Conservation (phyloP, 2,329 filamentous ascomycete genomes). For the Emmonsiellopsis sp. region DNA sequence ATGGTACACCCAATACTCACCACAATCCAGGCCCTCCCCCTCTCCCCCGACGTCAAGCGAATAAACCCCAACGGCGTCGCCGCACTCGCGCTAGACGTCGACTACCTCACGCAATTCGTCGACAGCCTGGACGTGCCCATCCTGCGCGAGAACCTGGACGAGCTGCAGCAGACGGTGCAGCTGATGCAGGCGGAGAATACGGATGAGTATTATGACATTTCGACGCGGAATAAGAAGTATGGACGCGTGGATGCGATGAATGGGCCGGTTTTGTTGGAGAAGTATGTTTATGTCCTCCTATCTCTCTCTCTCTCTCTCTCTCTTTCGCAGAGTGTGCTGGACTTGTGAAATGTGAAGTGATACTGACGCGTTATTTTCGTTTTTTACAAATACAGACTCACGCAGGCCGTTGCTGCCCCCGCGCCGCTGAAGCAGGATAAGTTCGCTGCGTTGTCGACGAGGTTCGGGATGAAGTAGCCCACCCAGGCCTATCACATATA, state of each 20-base stretch:
- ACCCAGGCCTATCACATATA: too few species aligned
- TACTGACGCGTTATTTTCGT: conserved; percentile 9
- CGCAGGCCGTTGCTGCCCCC: conserved; percentile 52
- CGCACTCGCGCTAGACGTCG: conserved; percentile 71
- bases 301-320: too few species aligned
- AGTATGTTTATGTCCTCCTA: conserved; percentile 44
- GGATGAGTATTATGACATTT: conserved; percentile 95
- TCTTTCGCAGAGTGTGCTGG: neutral
- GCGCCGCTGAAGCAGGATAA: conserved; percentile 54
- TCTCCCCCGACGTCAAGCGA: conserved; percentile 67
- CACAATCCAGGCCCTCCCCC: conserved; percentile 54
- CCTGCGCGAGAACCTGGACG: conserved; percentile 78
- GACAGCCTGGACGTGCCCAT: conserved; percentile 79
- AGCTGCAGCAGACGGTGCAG: conserved; percentile 84
- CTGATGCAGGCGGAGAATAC: conserved; percentile 78
- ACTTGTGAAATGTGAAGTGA: neutral
- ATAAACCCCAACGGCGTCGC: conserved; percentile 83
- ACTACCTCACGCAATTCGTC: conserved; percentile 78
- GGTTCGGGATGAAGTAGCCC: conserved; percentile 58
- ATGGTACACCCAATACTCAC: neutral
- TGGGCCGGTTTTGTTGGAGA: conserved; percentile 82
- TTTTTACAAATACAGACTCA: neutral
- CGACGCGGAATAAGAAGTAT: conserved; percentile 84
- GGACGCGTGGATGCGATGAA: conserved; percentile 85
- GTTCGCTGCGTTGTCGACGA: conserved; percentile 62